Percentiles rank a stretch among this genome's conserved stretches.
phyloP scores from a whole-genome alignment of 805 yeast species.

The Phaffomyces antillensis region DNA sequence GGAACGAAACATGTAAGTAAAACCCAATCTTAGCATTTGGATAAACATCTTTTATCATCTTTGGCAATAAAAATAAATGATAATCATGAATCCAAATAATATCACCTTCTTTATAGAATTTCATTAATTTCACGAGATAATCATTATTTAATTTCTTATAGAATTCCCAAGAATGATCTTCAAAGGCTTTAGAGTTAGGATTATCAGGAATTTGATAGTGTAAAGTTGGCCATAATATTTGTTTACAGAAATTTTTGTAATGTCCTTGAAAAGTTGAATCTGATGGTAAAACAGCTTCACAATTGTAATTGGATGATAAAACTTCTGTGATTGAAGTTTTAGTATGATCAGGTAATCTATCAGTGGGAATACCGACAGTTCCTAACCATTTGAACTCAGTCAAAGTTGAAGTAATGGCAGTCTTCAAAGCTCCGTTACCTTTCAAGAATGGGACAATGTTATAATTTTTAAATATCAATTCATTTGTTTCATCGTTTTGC shows the following conservation, averaged over 20 bases:
- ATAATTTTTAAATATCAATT: slow-evolving; percentile 32
- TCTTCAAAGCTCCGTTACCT: slow-evolving; percentile 85
- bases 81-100: slow-evolving; percentile 92
- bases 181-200: slow-evolving; percentile 89
- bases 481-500: slow-evolving; percentile 21
- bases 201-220: slow-evolving; percentile 93
- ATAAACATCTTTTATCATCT: slow-evolving; percentile 64
- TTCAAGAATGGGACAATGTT: slow-evolving; percentile 54
- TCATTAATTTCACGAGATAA: slow-evolving; percentile 71
- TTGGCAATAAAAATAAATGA: slow-evolving; percentile 81
- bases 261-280: slow-evolving; percentile 86
- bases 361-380: slow-evolving; percentile 88
- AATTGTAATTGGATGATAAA: slow-evolving; percentile 42
- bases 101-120: slow-evolving; percentile 65
- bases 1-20: slow-evolving; percentile 90
- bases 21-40: slow-evolving; percentile 88
- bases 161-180: slow-evolving; percentile 89
- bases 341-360: slow-evolving; percentile 56
- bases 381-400: slow-evolving; percentile 69
- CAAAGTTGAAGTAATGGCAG: slow-evolving; percentile 67
- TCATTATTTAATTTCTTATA: slow-evolving; percentile 69
- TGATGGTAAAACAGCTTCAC: slow-evolving; percentile 62
- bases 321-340: slow-evolving; percentile 44
- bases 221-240: slow-evolving; percentile 92
- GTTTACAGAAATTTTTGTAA: slow-evolving; percentile 86